A percentile compares a stretch with the other conserved stretches of the same genome.
phyloP scores from a whole-genome alignment of 345 rosid genomes.

The Aegle marmelos region DNA sequence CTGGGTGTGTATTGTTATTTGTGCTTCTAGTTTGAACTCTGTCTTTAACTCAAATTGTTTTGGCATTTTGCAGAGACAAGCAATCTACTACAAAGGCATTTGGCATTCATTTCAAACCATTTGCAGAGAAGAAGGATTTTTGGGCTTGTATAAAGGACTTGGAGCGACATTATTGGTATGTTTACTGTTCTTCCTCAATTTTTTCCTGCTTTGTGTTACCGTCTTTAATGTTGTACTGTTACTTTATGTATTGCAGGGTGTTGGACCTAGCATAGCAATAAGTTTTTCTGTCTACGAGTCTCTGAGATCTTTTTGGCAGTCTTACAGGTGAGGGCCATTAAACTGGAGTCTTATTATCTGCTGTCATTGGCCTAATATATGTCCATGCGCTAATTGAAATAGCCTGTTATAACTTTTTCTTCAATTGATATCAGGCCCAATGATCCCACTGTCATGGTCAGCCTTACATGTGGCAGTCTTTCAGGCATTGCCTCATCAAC shows the following conservation, averaged over 20 bases:
- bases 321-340: slow-evolving; percentile 47
- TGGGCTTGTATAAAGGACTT: slow-evolving; percentile 93
- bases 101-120: slow-evolving; percentile 72
- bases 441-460: slow-evolving; percentile 54
- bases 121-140: slow-evolving; percentile 74
- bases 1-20: not conserved
- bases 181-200: slow-evolving; percentile 8
- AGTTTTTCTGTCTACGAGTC: slow-evolving; percentile 79
- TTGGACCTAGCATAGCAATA: slow-evolving; percentile 91
- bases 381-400: not conserved
- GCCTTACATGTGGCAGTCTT: slow-evolving; percentile 90
- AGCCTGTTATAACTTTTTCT: not conserved
- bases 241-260: slow-evolving; percentile 53
- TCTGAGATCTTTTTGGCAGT: slow-evolving; percentile 67
- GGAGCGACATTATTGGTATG: slow-evolving; percentile 91
- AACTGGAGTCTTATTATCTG: not conserved
- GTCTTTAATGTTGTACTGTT: not conserved
- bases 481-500: slow-evolving; percentile 95
- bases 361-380: not conserved
- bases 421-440: slow-evolving; percentile 48
- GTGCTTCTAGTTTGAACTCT: not conserved
- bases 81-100: slow-evolving; percentile 81
- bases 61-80: slow-evolving; percentile 56
- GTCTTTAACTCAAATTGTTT: not conserved
- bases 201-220: not conserved